phyloP scores from a whole-genome alignment of 768 basidiomycete species.

The Boletus tomentosulus region DNA sequence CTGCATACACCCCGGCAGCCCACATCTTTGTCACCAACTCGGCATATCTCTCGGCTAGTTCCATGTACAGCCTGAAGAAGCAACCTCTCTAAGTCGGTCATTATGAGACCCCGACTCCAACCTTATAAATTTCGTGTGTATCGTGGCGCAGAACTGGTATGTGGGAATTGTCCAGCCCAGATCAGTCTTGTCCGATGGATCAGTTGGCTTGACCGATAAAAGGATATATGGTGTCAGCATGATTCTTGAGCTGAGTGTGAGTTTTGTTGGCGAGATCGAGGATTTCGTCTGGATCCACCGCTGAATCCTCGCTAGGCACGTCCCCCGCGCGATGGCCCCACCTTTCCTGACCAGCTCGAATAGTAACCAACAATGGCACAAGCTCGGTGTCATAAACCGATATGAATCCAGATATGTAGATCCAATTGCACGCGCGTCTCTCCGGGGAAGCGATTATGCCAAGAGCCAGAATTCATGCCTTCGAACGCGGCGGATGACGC shows the following conservation, averaged over 20 bases:
- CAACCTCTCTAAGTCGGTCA: conserved; percentile 11
- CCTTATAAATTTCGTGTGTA: conserved; percentile 4
- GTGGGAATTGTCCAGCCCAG: conserved; percentile 7
- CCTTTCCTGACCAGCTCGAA: conserved; percentile 10
- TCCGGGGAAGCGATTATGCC: conserved; percentile 24
- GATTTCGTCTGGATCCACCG: conserved; percentile 10
- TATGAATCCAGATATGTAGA: conserved; percentile 9
- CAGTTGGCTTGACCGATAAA: not conserved
- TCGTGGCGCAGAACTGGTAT: conserved; percentile 8
- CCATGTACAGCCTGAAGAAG: conserved; percentile 7
- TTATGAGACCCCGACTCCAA: not conserved
- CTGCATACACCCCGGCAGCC: conserved; percentile 10
- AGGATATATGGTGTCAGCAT: conserved; percentile 14
- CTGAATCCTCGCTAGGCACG: conserved; percentile 7
- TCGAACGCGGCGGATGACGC: not conserved
- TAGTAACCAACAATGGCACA: conserved; percentile 7
- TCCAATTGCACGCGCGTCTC: conserved; percentile 20
- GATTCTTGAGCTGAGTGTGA: conserved; percentile 18
- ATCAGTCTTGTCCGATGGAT: not conserved
- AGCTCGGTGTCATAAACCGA: conserved; percentile 21
- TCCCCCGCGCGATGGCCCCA: conserved; percentile 13
- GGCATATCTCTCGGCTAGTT: conserved; percentile 18
- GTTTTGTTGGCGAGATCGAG: conserved; percentile 3
- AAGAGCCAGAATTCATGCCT: conserved; percentile 5
- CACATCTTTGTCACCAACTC: not conserved